Conservation (phyloP, 2,329 filamentous ascomycete species). For the Colletotrichum acutatum region DNA sequence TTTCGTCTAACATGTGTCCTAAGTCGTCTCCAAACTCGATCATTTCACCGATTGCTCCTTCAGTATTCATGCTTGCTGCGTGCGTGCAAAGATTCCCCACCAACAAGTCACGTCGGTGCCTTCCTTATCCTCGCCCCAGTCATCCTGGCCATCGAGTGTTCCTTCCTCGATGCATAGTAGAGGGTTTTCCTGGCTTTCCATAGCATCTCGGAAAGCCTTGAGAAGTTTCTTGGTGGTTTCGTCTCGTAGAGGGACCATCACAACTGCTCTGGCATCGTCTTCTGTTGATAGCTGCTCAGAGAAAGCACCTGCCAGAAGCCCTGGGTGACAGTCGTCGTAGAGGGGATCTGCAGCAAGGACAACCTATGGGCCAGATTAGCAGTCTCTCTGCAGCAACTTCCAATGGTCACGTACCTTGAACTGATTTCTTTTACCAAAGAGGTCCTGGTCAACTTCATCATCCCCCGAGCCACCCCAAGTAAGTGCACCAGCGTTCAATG, state of each 20-base stretch:
- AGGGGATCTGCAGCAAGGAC: constrained; percentile 88
- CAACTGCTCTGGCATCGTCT: constrained; percentile 71
- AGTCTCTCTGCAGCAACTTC: neutral
- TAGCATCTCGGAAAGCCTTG: constrained; percentile 68
- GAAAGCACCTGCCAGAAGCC: constrained; percentile 78
- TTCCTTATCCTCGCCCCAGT: constrained; percentile 72
- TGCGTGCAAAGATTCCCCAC: constrained; percentile 69
- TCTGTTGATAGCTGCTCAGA: constrained; percentile 70
- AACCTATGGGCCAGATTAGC: constrained; percentile 56
- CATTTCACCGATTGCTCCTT: neutral
- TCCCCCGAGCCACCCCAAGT: constrained; percentile 74
- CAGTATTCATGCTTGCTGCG: neutral
- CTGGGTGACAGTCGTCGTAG: constrained; percentile 86
- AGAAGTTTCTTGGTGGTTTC: constrained; percentile 72
- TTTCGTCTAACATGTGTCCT: neutral
- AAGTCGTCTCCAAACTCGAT: too few relatives aligned
- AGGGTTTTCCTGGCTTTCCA: constrained; percentile 62
- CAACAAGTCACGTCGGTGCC: constrained; percentile 68
- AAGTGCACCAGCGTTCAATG: constrained; percentile 71
- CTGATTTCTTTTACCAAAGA: constrained; percentile 57
- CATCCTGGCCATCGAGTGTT: constrained; percentile 74
- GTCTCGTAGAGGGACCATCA: constrained; percentile 85
- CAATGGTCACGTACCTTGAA: constrained; percentile 58
- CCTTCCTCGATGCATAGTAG: constrained; percentile 69
- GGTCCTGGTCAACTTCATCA: constrained; percentile 54